Percentiles rank a stretch among this genome's conserved stretches.
Evolutionary conservation across 305 asterid species (phyloP).

Genomic region (Rubia peregrina): DNA sequence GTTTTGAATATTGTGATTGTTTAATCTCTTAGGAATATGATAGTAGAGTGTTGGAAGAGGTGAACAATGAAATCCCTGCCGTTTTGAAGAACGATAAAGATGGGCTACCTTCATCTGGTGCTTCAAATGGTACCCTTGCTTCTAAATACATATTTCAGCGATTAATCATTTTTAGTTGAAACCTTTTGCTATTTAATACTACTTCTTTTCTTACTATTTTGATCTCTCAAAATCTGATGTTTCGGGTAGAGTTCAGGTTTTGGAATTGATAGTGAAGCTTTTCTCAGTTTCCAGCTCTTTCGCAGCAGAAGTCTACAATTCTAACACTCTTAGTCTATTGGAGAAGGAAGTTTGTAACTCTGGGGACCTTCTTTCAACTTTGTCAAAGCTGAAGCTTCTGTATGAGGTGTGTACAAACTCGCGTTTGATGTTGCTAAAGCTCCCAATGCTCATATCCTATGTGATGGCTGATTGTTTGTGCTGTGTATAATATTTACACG

Average conservation of each 20-base stretch:
- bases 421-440: not conserved
- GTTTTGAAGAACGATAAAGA: conserved; percentile 38
- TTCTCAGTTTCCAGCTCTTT: conserved; percentile 71
- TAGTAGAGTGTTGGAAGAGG: conserved; percentile 23
- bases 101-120: conserved; percentile 32
- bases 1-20: not conserved
- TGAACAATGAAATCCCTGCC: conserved; percentile 34
- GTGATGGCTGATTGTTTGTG: not conserved
- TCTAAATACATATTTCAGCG: not conserved
- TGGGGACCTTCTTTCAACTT: conserved; percentile 59
- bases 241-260: conserved; percentile 80
- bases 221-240: conserved; percentile 5
- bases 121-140: conserved; percentile 44
- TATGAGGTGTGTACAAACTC: conserved; percentile 52
- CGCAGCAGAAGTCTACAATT: conserved; percentile 59
- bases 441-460: not conserved
- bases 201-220: not conserved
- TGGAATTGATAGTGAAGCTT: conserved; percentile 83
- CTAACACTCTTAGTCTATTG: conserved; percentile 64
- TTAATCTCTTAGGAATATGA: conserved; percentile 38
- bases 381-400: conserved; percentile 79
- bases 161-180: not conserved
- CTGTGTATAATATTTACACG: not conserved
- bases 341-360: conserved; percentile 65
- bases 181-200: not conserved